Conservation (phyloP, 352 stramenopile genomes). For the Pelagophyceae sp. region DNA sequence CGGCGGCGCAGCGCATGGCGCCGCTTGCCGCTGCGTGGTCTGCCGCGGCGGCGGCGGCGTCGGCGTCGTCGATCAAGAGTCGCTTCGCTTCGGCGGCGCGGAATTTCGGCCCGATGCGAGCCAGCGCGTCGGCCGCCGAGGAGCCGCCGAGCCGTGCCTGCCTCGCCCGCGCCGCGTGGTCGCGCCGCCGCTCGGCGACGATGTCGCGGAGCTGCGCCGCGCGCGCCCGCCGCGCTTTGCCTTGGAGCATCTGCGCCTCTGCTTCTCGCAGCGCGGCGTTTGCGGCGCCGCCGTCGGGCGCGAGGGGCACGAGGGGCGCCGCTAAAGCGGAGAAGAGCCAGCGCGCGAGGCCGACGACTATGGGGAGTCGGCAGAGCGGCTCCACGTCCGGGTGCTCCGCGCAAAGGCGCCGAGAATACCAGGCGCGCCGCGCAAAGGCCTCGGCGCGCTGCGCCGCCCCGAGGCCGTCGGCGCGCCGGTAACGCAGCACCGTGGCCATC, state of each 20-base stretch:
- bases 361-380: not conserved
- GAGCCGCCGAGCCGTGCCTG: not conserved
- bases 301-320: not conserved
- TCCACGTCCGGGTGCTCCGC: not conserved
- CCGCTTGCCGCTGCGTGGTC: not conserved
- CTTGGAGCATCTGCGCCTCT: too few species aligned
- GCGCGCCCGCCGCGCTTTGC: not conserved
- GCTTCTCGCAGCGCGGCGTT: too few species aligned
- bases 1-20: not conserved
- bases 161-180: not conserved
- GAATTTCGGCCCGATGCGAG: not conserved
- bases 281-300: not conserved
- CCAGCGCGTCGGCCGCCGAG: not conserved
- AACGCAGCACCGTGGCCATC: not conserved
- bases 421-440: slow-evolving; percentile 3
- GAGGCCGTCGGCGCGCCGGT: not conserved
- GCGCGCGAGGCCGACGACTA: slow-evolving; percentile 1
- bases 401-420: not conserved
- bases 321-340: slow-evolving; percentile 14
- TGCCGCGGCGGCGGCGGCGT: not conserved
- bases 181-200: not conserved
- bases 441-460: not conserved
- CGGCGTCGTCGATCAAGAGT: not conserved
- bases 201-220: not conserved
- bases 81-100: not conserved